Evolutionary conservation across 1,284 basidiomycete species (phyloP).

Genomic region (Vanrija pseudolonga): DNA sequence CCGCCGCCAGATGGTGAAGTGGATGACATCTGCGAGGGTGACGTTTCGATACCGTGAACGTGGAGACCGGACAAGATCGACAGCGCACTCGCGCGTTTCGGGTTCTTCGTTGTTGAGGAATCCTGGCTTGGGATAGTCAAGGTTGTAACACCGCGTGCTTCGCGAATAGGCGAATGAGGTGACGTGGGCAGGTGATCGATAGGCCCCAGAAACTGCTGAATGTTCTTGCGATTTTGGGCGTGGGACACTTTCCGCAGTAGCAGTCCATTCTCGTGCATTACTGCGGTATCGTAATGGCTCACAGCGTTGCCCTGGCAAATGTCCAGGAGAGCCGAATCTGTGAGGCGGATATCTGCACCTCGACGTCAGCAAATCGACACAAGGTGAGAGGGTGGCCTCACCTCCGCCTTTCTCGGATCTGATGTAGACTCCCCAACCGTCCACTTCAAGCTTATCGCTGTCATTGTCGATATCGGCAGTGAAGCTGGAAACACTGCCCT

Average conservation of each 20-base stretch:
- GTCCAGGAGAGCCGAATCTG: constrained; percentile 74
- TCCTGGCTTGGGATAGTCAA: neutral
- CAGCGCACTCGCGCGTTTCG: constrained; percentile 88
- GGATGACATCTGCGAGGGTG: constrained; percentile 45
- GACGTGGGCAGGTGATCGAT: constrained; percentile 56
- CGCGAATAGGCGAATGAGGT: constrained; percentile 48
- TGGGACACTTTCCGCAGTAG: constrained; percentile 59
- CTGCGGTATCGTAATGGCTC: constrained; percentile 6
- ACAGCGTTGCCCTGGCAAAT: constrained; percentile 65
- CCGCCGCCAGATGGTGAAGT: constrained; percentile 46
- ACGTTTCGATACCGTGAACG: constrained; percentile 64
- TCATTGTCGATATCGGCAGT: constrained; percentile 52
- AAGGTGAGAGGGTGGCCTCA: constrained; percentile 38
- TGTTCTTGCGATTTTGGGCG: constrained; percentile 54
- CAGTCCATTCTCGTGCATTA: constrained; percentile 69
- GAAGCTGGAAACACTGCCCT: constrained; percentile 23
- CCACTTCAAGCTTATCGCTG: constrained; percentile 63
- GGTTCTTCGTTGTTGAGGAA: constrained; percentile 54
- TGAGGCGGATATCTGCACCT: constrained; percentile 63
- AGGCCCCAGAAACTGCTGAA: constrained; percentile 53
- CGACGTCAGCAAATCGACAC: neutral
- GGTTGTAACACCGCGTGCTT: too few relatives aligned
- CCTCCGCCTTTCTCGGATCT: constrained; percentile 61
- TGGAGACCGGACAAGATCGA: constrained; percentile 91
- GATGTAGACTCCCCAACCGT: constrained; percentile 79